Evolutionary conservation across 2,329 filamentous ascomycete species (phyloP), one percentile per base, ranked within the genome.

Genomic region (Hymenoscyphus fructigenus): DNA sequence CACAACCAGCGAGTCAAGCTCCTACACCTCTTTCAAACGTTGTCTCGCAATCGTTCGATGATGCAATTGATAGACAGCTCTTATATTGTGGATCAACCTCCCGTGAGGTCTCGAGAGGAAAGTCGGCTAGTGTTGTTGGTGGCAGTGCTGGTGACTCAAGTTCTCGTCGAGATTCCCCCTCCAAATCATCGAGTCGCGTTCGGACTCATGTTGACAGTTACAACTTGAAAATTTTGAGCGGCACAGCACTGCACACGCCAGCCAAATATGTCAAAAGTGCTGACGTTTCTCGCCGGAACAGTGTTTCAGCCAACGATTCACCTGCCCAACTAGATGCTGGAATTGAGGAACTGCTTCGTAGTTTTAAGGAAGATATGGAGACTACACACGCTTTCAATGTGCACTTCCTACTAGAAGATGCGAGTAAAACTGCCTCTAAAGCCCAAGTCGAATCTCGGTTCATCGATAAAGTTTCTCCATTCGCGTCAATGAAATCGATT

Each of bases 401-500:
- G 20, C 65, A 58, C 61, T 67, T 63, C 53, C 59, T 70, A 5
- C 38, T 70, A 34, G 61, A 65, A 32, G 66, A 70, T 59, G 66
- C 69, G 12, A 66, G 59, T 53, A 47, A 59, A 57, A 50, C 55
- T 20, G 36, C 41, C 10, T 23, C 9, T 23, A 23, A 50, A 23
- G n/a, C 9, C 3, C 36, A 53, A 12, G 36, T 53, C 12, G 23
- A 55, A 6, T 57, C 38, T 12, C 32, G 34, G 28, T 66, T 62
- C 4, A 61, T 67, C 3, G 69, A 71, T 29, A 63, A 66, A 12
- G 58, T 62, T 5, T 71, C 66, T 15, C 71, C 72, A 26, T 74
- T 71, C 58, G 60, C 60, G 23, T 70, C 66, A 10, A 59, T 71
- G 47, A 38, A 60, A 32, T 50, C 28, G 6, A 28, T 38, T 26